These are phyloP conservation scores for Verticillium dahliae DNA, from an alignment of 2,329 filamentous ascomycete genomes.

Conservation along the genomic window DNA sequence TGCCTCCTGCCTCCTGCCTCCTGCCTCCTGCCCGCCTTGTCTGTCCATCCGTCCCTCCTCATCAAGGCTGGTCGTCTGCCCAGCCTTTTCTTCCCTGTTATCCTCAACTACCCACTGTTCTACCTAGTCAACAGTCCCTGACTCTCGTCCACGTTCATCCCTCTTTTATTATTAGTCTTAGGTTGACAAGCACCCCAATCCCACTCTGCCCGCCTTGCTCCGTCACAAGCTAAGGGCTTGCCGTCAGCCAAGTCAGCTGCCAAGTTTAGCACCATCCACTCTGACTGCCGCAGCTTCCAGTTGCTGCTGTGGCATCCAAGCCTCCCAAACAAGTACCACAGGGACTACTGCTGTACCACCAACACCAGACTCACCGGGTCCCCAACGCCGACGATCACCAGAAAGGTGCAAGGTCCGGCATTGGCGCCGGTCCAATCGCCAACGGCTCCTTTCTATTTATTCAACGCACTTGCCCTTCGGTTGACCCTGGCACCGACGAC, in stretches of 20 bases:
- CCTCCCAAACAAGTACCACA: neutral
- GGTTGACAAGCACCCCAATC: neutral
- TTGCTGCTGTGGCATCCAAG: neutral
- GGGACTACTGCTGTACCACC: too few species aligned
- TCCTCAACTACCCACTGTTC: neutral
- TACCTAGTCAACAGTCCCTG: neutral
- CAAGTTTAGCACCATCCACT: neutral
- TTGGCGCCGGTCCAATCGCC: neutral
- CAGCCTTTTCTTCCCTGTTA: neutral
- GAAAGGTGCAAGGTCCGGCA: neutral
- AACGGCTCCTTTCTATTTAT: neutral
- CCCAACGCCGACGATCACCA: neutral
- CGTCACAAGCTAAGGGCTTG: neutral
- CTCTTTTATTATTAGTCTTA: neutral
- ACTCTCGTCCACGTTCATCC: neutral
- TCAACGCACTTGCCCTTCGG: neutral
- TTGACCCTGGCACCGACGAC: neutral
- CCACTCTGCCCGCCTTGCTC: neutral
- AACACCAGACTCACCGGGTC: neutral
- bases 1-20: too few species aligned
- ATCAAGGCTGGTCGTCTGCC: neutral
- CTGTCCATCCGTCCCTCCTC: neutral
- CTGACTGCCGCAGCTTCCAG: neutral
- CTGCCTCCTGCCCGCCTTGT: neutral
- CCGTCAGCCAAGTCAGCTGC: slow-evolving; percentile 1